phyloP scores from a whole-genome alignment of 1,139 yeast genomes.

The Zygoascus meyerae region DNA sequence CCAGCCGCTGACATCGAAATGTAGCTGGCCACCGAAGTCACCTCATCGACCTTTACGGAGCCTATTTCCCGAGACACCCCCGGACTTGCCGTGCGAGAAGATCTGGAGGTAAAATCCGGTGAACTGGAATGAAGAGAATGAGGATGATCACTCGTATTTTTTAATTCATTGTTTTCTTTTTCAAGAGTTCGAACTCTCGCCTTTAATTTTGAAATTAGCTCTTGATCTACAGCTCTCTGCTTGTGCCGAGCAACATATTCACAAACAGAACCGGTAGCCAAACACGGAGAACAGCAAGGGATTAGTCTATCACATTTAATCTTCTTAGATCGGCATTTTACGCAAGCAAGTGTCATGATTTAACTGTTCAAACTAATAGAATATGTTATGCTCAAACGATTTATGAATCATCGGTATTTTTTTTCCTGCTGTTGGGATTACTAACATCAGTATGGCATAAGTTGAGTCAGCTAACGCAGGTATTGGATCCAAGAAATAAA shows the following conservation, averaged over 20 bases:
- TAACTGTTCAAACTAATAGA: not conserved
- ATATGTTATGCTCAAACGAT: too few species aligned
- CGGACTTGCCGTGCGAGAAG: not conserved
- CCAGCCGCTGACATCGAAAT: slow-evolving; percentile 11
- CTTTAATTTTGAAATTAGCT: not conserved
- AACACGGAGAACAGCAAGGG: slow-evolving; percentile 4
- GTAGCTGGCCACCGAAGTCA: slow-evolving; percentile 9
- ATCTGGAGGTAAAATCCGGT: not conserved
- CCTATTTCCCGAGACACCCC: not conserved
- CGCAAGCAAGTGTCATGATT: slow-evolving; percentile 3
- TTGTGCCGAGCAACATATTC: slow-evolving; percentile 4
- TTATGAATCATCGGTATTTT: too few species aligned
- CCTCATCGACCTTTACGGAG: slow-evolving; percentile 1
- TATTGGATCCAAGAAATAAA: too few species aligned
- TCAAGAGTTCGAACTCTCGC: not conserved
- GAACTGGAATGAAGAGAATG: not conserved
- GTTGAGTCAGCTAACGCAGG: too few species aligned
- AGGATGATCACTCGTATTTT: not conserved
- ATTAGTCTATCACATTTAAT: slow-evolving; percentile 7
- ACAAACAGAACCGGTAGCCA: not conserved
- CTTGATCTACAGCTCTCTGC: not conserved
- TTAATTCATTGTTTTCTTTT: not conserved
- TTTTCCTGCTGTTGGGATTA: too few species aligned
- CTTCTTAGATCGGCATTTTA: slow-evolving; percentile 6
- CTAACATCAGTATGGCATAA: too few species aligned